These are phyloP conservation scores for Podospora fimiseda DNA, from an alignment of 495 filamentous ascomycete genomes.

Conservation along the genomic window DNA sequence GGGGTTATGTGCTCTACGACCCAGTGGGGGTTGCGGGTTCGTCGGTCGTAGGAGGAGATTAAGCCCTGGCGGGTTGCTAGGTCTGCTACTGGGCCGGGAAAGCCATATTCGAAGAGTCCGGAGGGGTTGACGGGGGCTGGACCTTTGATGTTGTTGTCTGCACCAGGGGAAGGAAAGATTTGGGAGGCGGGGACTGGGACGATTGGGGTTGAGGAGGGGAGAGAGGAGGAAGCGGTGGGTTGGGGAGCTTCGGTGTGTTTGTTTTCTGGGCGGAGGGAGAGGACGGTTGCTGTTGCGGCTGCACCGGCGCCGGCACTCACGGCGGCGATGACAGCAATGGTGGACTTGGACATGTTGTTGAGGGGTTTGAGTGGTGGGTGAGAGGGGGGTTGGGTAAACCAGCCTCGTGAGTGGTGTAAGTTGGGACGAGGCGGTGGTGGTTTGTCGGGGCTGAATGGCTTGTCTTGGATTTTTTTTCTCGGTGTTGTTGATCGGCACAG, in stretches of 20 bases:
- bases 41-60: conserved; percentile 83
- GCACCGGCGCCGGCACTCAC: conserved; percentile 85
- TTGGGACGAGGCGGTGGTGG: not conserved
- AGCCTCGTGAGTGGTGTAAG: too few relatives aligned
- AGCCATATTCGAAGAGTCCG: conserved; percentile 93
- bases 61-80: conserved; percentile 66
- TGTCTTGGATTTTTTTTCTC: not conserved
- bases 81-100: conserved; percentile 85
- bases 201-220: conserved; percentile 27
- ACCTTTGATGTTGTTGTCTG: conserved; percentile 14
- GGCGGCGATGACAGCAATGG: conserved; percentile 80
- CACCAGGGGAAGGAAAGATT: conserved; percentile 33
- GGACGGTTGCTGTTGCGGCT: conserved; percentile 68
- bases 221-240: conserved; percentile 35
- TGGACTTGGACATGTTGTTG: conserved; percentile 38
- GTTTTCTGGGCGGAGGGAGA: conserved; percentile 52
- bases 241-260: conserved; percentile 40
- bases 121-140: conserved; percentile 67
- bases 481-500: not conserved
- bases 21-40: conserved; percentile 88
- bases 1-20: conserved; percentile 97
- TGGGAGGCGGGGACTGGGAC: conserved; percentile 41
- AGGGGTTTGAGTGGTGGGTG: conserved; percentile 1
- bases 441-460: not conserved
- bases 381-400: not conserved